Base-by-base conservation (phyloP, 1,284 basidiomycete genomes). In the Spongiforma sp. region DNA sequence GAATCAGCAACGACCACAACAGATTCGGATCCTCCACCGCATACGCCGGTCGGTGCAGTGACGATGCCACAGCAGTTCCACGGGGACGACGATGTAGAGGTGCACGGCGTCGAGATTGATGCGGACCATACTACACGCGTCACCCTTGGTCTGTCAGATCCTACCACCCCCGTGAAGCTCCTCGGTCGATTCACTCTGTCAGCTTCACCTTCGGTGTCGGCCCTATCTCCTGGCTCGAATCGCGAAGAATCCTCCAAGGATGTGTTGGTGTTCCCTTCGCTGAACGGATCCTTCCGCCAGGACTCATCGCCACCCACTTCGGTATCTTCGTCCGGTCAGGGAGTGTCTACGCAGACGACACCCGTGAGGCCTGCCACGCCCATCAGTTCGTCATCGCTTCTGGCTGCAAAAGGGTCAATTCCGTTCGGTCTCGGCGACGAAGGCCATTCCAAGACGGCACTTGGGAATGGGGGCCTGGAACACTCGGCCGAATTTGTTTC, bases 1-100 rank as follows among this genome's bases (percentile, higher is more conserved):
- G 74, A 73, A 41, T 73, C 74, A 5, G 62, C 71, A 11, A 75
- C 71, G 26, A 75, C 74, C 1, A 75, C 72, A 2, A 76, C 72
- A 7, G 72, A 76, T 61, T 73, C 75, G 11, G 72, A 73, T 63
- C 71, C 66, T 62, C 64, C 63, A 10, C 75, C 73, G 4, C 70
- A 72, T 17, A 73, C 75, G 21, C 75, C 74, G 21, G 46, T 73
- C 19, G 72, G 72, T 26, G 43, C 56, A 21, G 17, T 33, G 26
- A 64, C 61, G 15, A 52, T 57, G 8, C 57, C 68, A 1, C 65
- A 61, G 41, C 67, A 33, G 46, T 53, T 71, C 50, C 58, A 63
- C 37, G 65, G 59, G 53, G 73, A 71, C 48, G 63, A 69, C n/a
- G 68, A 67, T 2, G 62, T 52, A 28, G 60, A 59, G 14, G 57